Evolutionary conservation across 768 basidiomycete species (phyloP), one percentile per base, ranked within the genome.

Genomic region (Serendipita sp.): DNA sequence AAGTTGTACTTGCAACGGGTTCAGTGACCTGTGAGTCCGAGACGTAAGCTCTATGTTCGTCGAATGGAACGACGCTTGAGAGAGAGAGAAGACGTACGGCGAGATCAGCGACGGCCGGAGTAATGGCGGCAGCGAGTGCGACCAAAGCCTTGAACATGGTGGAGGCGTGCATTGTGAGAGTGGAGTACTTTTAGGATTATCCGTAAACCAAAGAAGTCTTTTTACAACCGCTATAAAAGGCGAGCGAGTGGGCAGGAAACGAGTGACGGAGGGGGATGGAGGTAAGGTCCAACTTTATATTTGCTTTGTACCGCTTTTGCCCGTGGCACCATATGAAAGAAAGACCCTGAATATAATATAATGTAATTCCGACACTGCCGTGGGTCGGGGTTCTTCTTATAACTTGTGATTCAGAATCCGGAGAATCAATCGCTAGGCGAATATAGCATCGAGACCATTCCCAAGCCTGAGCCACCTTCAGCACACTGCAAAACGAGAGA

Each of bases 1-100:
- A 81, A 4, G 69, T 73, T 10, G 80, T 77, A 0, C 75, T 44
- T 6, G 75, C 72, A 15, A 79, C 74, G 2, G 88, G 88, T 1
- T 70, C 63, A 13, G 85, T 90, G 13, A 83, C 73, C 87, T 18
- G 44, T 66, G 53, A 31, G 45, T 50, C 10, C 37, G 63, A 45
- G 16, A 44, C 2, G 15, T 31, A n/a, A 50, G 48, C 48, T 8
- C 5, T n/a, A 5, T 50, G 5, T n/a, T 31, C n/a, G 48, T 50
- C 5, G n/a, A 37, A 31, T 31, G 29, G 27, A 53, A 52, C 18
- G n/a, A 52, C 48, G 48, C 48, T 52, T 18, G 18, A 5, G n/a
- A 16, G 18, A 60, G 36, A 60, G 33, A 60, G 52, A 29, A 60
- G 11, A 60, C 55, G 34, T 31, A 60, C 55, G 10, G 55, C 23